Base-by-base conservation (phyloP, 306 rosid species). In the Glycyrrhiza uralensis region DNA sequence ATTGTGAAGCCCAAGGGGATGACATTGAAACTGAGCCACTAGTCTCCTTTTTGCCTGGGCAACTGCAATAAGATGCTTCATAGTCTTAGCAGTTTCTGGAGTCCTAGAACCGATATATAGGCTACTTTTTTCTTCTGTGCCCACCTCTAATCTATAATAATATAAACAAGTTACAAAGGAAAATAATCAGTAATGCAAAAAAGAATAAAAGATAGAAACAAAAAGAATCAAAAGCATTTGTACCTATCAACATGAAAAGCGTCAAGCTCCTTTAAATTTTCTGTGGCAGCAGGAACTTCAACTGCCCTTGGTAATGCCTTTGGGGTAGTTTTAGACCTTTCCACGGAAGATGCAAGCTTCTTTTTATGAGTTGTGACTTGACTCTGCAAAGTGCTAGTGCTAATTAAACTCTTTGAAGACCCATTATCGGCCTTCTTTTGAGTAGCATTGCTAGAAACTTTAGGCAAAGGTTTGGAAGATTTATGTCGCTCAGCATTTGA, bases 41-140 rank as follows among this genome's bases (percentile, higher is more conserved):
- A 82, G 93, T 78, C 67, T 93, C 83, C 96, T 85, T 76, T 90
- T 93, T 11, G 89, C 97, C 82, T 90, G 98, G 56, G 98, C 98
- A 75, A 75, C 98, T 5, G 98, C 98, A 71, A 93, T 93, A 76
- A 93, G 98, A 82, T 88, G 81, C 76, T 72, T 88, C 93, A 93
- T 88, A 50, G 93, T 80, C 26, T 69, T 74, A 36, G 82, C 81
- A 75, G 91, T 76, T 49, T 93, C 97, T 1, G 92, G 72, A 56
- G 86, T 82, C 68, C 81, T 76, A 70, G 92, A 82, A 59, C 71
- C 90, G 70, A 49, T 15, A 68, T 76, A 35, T 32, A 72, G 71
- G 71, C 80, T 67, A 75, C 29, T 55, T 80, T 72, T 81, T 14
- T 88, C 88, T 75, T 83, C 89, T 61, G 75, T 68, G 22, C 70